These are phyloP conservation scores for Blastobotrys persicus DNA, from an alignment of 1,139 yeast genomes.

Conservation along the genomic window DNA sequence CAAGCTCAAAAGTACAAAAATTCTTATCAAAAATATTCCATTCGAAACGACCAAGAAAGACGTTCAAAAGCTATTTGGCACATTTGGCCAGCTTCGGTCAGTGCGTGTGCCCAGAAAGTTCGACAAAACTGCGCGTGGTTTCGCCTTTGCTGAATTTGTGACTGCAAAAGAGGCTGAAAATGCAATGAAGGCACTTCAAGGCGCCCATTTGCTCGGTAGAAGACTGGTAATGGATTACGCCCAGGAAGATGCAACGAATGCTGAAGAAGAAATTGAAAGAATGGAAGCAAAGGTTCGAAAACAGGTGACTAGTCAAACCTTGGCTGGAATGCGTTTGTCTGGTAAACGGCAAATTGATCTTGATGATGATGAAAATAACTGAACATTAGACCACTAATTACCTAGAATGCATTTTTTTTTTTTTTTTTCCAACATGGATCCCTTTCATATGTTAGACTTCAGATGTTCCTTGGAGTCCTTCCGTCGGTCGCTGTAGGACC, in stretches of 20 bases:
- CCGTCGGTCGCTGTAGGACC: too few species aligned
- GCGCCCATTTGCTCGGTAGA: constrained; percentile 96
- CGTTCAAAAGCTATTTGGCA: constrained; percentile 81
- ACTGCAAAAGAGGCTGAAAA: constrained; percentile 88
- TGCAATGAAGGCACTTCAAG: constrained; percentile 93
- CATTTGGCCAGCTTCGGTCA: constrained; percentile 91
- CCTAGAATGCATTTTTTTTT: background rate
- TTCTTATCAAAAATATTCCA: constrained; percentile 93
- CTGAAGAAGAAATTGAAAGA: constrained; percentile 84
- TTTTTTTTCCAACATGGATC: too few species aligned
- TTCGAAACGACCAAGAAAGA: constrained; percentile 95
- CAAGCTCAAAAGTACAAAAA: constrained; percentile 57
- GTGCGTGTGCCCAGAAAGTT: constrained; percentile 96
- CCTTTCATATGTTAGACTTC: too few species aligned
- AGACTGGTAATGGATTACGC: constrained; percentile 95
- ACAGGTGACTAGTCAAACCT: constrained; percentile 73
- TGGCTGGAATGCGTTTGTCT: constrained; percentile 61
- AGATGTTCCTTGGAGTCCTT: too few species aligned
- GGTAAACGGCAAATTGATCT: constrained; percentile 76
- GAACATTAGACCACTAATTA: constrained; percentile 8
- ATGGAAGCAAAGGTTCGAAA: constrained; percentile 83
- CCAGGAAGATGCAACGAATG: constrained; percentile 73
- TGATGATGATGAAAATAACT: constrained; percentile 49
- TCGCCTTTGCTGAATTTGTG: constrained; percentile 92
- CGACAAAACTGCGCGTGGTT: constrained; percentile 93